Evolutionary conservation across 768 basidiomycete genomes (phyloP), one percentile per base, ranked within the genome.

Genomic region (Suillus decipiens): DNA sequence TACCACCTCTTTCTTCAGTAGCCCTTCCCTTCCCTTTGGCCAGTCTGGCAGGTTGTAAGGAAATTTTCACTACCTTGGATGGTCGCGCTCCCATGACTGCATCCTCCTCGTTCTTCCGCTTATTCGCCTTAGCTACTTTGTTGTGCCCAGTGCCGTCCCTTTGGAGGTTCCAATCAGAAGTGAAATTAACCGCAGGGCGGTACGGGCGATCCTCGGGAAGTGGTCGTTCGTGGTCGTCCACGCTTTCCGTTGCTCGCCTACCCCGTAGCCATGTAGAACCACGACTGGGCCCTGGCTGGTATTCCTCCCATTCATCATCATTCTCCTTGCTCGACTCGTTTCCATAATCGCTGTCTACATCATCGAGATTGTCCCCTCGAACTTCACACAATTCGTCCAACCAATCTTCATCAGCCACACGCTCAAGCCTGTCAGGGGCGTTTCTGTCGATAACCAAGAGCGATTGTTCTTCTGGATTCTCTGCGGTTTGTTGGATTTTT

Each of bases 371-470:
- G 59, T 74, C 73, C 12, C 73, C 74, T 54, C 62, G 71, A 51
- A 74, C 71, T 45, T 61, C 39, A 36, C 72, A 74, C 19, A 73
- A 68, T 34, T 72, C 66, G 12, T 74, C 73, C 34, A 76, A 31
- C 73, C 74, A 76, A 19, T 58, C 60, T 42, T 71, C 48, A 33
- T 71, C 67, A 7, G 54, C 59, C 37, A 24, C 54, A 51, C 60
- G 63, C 28, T 63, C 59, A 9, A 74, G 57, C 12, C 42, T 39
- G 41, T 74, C 73, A 8, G 74, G 67, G 12, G 67, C 67, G 48
- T 74, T 71, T 19, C 63, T 36, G 39, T 76, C 73, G 42, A 74
- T 66, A n/a, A 74, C 67, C 65, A 76, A 60, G 33, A 74, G 54
- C 0, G 74, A 74, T 1, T 75, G 70, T 0, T 74, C 73, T 45